Base-by-base conservation (phyloP, 176 grass and related monocot species). In the Ananas comosus region DNA sequence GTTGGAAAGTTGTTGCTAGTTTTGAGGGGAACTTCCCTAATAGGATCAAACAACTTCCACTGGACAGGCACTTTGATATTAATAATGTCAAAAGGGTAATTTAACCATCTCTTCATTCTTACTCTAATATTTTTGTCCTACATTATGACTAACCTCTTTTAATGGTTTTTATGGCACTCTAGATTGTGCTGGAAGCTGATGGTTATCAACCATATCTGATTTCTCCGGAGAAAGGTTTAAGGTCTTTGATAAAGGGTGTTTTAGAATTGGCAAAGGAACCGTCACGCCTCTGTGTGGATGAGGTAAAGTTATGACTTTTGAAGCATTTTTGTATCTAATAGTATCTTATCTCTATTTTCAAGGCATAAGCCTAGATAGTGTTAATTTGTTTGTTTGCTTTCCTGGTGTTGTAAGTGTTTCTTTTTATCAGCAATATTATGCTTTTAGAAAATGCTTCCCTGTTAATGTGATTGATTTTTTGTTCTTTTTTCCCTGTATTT, bases 141-240 rank as follows among this genome's bases (percentile, higher is more conserved):
- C 49, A 47, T 29, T 24, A n/a, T 25, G 10, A 68, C 9, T 24
- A 25, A 69, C 14, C 51, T 64, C 64, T 74, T 47, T 63, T 64
- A 33, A 69, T 57, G 11, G 12, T 25, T 25, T 27, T 83, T 72
- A 27, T 82, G 25, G 59, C 18, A 4, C 69, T 72, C n/a, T 76
- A 96, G 91, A 96, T 96, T 91, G 91, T 96, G 50, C 66, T 96
- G 79, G 91, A 96, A 82, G 91, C 91, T 19, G 91, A 96, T 70
- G 91, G 91, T 81, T 96, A 96, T 72, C 91, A 96, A 79, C 91
- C 91, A 56, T 96, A 96, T 78, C 80, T 96, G 50, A 96, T 96
- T 82, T 96, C 91, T 78, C 91, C 91, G 49, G 91, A 96, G 72
- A 96, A 96, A 87, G 91, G 91, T 66, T 80, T 96, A 80, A 87